Evolutionary conservation across 768 basidiomycete genomes (phyloP), one percentile per base, ranked within the genome.

Genomic region (Cyathus striatus): DNA sequence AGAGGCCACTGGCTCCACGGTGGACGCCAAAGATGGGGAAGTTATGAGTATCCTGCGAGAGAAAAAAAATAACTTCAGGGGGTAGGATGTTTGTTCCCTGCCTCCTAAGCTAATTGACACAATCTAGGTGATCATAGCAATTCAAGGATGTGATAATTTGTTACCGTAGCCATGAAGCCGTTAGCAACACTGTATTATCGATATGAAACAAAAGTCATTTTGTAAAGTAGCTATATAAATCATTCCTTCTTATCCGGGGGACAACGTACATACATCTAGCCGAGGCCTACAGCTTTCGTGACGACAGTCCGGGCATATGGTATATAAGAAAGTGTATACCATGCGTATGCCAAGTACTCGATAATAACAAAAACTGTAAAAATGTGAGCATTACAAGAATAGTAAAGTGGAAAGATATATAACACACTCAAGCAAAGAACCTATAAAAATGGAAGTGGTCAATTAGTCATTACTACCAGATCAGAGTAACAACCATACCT

Each of bases 261-360:
- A n/a, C n/a, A n/a, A n/a, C n/a, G n/a, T n/a, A n/a, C 27, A 30
- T 30, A 7, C 7, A 30, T 30, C n/a, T 55, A 70, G 42, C 65
- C 65, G 46, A 76, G 54, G 10, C 76, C 83, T 44, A 90, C 69
- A 23, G 78, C 59, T 59, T 79, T 89, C 45, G 78, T 68, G 33
- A 89, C 78, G 10, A 83, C 83, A 2, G 79, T 59, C 42, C 92
- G 77, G 2, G 93, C 93, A 54, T 94, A 95, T 2, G 93, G 93
- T 52, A 97, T 90, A 66, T 94, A 96, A 5, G 83, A 86, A 23
- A 88, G 64, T 40, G 76, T 80, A 60, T 87, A 94, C 91, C 92
- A 96, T 17, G 85, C 80, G 63, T 86, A 95, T 5, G 92, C 93
- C 44, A 95, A 72, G 62, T 89, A 95, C 62, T 94, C 83, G 61